phyloP scores from a whole-genome alignment of 768 basidiomycete species.

The Udeniomyces megalosporus region DNA sequence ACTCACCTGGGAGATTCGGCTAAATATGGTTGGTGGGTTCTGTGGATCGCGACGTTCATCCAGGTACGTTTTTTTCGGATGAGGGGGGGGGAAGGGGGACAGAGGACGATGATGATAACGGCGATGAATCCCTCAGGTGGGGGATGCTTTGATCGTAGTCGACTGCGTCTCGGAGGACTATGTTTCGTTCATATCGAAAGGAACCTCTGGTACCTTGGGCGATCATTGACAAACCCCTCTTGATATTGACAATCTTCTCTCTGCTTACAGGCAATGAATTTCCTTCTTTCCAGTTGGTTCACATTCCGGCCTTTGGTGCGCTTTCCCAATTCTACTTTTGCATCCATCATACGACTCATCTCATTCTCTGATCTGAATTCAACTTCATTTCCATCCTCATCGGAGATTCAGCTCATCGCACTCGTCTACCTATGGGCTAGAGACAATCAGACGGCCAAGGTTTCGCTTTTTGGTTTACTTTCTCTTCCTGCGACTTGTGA shows the following conservation, averaged over 20 bases:
- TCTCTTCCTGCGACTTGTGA: constrained; percentile 51
- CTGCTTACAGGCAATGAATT: no score
- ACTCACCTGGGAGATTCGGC: constrained; percentile 7
- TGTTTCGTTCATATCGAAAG: no score
- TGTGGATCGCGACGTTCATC: neutral
- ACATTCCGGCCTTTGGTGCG: neutral
- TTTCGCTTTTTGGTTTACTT: constrained; percentile 64
- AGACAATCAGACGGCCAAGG: constrained; percentile 28
- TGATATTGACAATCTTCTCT: no score
- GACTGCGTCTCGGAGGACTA: no score
- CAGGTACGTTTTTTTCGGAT: neutral
- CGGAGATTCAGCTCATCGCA: constrained; percentile 4
- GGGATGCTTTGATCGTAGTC: no score
- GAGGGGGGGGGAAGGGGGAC: no score
- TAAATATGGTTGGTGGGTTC: constrained; percentile 3
- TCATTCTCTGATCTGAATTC: neutral
- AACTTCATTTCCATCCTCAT: neutral
- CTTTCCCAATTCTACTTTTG: no score
- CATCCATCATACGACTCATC: neutral
- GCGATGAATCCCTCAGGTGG: no score
- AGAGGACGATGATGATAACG: no score
- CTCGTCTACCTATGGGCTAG: constrained; percentile 11
- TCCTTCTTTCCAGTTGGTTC: neutral
- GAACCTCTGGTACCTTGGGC: no score
- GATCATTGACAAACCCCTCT: no score